phyloP scores from a whole-genome alignment of 768 basidiomycete species.

The Pisolithus tinctorius region DNA sequence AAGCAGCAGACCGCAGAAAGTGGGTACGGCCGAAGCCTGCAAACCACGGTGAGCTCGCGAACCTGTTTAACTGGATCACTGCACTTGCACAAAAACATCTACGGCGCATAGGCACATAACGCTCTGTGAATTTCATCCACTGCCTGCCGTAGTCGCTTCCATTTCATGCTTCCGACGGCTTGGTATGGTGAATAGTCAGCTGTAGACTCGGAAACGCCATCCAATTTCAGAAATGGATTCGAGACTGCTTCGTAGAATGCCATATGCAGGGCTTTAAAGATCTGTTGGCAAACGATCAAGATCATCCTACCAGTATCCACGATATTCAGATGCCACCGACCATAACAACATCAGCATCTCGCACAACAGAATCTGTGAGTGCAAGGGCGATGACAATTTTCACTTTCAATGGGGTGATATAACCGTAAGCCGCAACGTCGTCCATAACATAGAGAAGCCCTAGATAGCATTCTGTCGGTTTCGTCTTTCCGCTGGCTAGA shows the following conservation, averaged over 20 bases:
- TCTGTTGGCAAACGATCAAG: conserved; percentile 34
- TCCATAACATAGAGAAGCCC: conserved; percentile 88
- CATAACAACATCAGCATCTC: conserved; percentile 70
- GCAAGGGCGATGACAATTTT: conserved; percentile 82
- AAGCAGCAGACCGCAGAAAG: conserved; percentile 11
- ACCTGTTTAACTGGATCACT: conserved; percentile 9
- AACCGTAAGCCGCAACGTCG: conserved; percentile 89
- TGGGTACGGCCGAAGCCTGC: conserved; percentile 18
- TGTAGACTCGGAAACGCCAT: conserved; percentile 38
- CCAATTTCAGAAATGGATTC: conserved; percentile 80
- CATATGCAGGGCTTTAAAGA: conserved; percentile 85
- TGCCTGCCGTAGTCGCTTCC: conserved; percentile 60
- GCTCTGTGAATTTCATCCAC: conserved; percentile 72
- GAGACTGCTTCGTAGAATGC: conserved; percentile 78
- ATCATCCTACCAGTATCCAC: background rate
- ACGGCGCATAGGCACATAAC: conserved; percentile 36
- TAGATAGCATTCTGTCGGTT: conserved; percentile 72
- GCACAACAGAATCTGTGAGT: conserved; percentile 73
- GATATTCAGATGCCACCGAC: conserved; percentile 34
- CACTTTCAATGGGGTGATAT: conserved; percentile 80
- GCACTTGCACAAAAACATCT: conserved; percentile 5
- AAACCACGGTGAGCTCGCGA: conserved; percentile 22
- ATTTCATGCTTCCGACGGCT: conserved; percentile 55
- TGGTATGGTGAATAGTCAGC: conserved; percentile 52
- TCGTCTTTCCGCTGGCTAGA: conserved; percentile 37